Evolutionary conservation across 2,329 filamentous ascomycete genomes (phyloP).

Genomic region (Sporothrix luriei): DNA sequence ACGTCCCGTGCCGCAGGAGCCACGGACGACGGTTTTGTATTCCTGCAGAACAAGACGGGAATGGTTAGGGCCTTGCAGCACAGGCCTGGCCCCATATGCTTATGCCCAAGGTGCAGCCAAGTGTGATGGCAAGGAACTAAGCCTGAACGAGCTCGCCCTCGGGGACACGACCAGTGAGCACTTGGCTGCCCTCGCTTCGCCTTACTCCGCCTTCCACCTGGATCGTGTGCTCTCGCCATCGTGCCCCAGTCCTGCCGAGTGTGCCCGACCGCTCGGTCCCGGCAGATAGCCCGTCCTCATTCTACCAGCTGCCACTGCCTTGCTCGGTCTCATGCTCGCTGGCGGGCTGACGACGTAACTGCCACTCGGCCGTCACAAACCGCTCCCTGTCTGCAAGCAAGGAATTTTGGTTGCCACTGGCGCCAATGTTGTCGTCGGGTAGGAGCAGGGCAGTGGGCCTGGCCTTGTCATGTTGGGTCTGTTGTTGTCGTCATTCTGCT

Average conservation of each 20-base stretch:
- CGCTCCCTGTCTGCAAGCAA: conserved; percentile 1
- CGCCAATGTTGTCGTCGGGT: neutral
- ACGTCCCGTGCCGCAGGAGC: conserved; percentile 32
- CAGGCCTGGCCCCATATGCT: neutral
- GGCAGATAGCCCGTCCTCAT: neutral
- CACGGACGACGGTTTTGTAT: neutral
- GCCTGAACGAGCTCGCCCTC: conserved; percentile 6
- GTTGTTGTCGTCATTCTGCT: neutral
- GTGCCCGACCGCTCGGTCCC: conserved; percentile 16
- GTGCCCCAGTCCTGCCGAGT: neutral
- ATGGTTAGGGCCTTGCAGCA: conserved; percentile 6
- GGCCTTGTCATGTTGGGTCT: neutral
- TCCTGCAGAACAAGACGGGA: neutral
- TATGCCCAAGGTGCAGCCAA: neutral
- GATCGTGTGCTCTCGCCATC: neutral
- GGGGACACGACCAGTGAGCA: neutral
- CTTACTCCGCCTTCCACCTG: neutral
- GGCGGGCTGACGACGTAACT: neutral
- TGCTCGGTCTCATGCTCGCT: neutral
- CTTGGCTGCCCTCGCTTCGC: neutral
- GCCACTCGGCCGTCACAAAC: conserved; percentile 23
- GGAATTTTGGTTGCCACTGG: conserved; percentile 1
- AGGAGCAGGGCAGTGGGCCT: no score
- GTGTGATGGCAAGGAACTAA: conserved; percentile 19
- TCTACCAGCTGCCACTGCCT: neutral